Percentiles rank a stretch among this genome's conserved stretches.
These are phyloP conservation scores for Cerioporus squamosus DNA, from an alignment of 1,284 basidiomycete species.

Conservation along the genomic window DNA sequence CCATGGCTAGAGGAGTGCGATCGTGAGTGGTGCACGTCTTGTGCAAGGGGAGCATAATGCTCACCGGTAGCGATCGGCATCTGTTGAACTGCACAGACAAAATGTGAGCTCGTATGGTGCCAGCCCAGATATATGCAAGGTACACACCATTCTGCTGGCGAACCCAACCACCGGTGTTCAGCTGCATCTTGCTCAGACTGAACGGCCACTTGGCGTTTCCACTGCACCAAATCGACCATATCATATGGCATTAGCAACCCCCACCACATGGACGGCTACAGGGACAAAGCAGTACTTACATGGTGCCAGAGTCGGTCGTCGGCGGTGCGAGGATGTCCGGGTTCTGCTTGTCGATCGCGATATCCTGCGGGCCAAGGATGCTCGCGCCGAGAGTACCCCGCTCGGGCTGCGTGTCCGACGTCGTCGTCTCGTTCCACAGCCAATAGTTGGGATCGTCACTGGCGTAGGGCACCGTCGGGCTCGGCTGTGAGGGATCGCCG, in stretches of 20 bases:
- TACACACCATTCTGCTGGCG: slow-evolving; percentile 61
- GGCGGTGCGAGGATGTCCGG: slow-evolving; percentile 67
- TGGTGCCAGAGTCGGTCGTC: slow-evolving; percentile 60
- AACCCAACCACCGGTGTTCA: slow-evolving; percentile 74
- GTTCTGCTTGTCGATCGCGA: slow-evolving; percentile 53
- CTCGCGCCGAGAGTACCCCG: slow-evolving; percentile 50
- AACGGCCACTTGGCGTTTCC: slow-evolving; percentile 72
- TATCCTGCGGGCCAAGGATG: slow-evolving; percentile 58
- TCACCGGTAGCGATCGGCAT: slow-evolving; percentile 64
- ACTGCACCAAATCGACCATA: slow-evolving; percentile 34
- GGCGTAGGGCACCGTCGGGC: slow-evolving; percentile 40
- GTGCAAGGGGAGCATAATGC: slow-evolving; percentile 1
- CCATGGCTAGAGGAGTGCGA: slow-evolving; percentile 45
- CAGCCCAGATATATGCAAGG: background rate
- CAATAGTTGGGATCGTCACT: slow-evolving; percentile 55
- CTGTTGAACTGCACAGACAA: slow-evolving; percentile 44
- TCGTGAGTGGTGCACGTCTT: background rate
- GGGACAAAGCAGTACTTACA: slow-evolving; percentile 41
- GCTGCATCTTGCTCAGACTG: slow-evolving; percentile 63
- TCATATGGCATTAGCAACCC: background rate
- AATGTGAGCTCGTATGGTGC: background rate
- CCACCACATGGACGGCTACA: background rate
- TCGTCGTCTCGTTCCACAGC: slow-evolving; percentile 31
- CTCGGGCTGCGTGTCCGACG: slow-evolving; percentile 35
- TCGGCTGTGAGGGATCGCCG: slow-evolving; percentile 2